Evolutionary conservation across 805 yeast genomes (phyloP).

Genomic region (Candida succiphila): DNA sequence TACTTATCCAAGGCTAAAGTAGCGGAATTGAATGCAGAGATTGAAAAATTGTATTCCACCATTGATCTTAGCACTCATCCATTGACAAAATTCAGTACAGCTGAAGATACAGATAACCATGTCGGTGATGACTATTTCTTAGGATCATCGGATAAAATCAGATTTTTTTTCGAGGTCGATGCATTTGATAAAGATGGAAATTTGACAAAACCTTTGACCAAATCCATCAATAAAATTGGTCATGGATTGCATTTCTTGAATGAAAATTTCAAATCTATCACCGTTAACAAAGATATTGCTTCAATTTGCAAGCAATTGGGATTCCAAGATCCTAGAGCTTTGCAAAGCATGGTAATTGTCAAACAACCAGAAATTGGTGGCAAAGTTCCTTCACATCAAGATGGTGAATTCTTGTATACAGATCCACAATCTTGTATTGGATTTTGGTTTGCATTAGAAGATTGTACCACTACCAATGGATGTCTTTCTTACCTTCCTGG

Average conservation of each 20-base stretch:
- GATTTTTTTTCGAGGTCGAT: constrained; percentile 62
- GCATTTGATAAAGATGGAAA: constrained; percentile 50
- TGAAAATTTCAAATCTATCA: constrained; percentile 34
- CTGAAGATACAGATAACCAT: constrained; percentile 37
- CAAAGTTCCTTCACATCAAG: constrained; percentile 72
- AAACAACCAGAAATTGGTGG: constrained; percentile 70
- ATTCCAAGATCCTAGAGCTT: constrained; percentile 55
- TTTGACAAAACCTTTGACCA: constrained; percentile 39
- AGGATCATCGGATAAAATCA: constrained; percentile 56
- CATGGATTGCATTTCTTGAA: constrained; percentile 63
- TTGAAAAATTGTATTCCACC: constrained; percentile 33
- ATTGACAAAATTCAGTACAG: constrained; percentile 57
- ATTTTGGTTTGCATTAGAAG: constrained; percentile 75
- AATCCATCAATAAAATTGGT: constrained; percentile 68
- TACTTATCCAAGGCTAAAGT: constrained; percentile 39
- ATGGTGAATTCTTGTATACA: constrained; percentile 64
- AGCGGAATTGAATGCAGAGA: constrained; percentile 26
- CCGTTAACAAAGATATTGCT: constrained; percentile 40
- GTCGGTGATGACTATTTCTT: constrained; percentile 69
- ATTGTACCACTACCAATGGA: constrained; percentile 58
- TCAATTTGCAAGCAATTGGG: constrained; percentile 43
- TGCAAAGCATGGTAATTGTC: constrained; percentile 73
- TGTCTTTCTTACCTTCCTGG: constrained; percentile 65
- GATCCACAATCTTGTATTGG: constrained; percentile 66
- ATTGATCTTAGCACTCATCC: constrained; percentile 55